A percentile compares a stretch with the other conserved stretches of the same genome.
Evolutionary conservation across 2,329 filamentous ascomycete genomes (phyloP).

Genomic region (Pseudogymnoascus sp.): DNA sequence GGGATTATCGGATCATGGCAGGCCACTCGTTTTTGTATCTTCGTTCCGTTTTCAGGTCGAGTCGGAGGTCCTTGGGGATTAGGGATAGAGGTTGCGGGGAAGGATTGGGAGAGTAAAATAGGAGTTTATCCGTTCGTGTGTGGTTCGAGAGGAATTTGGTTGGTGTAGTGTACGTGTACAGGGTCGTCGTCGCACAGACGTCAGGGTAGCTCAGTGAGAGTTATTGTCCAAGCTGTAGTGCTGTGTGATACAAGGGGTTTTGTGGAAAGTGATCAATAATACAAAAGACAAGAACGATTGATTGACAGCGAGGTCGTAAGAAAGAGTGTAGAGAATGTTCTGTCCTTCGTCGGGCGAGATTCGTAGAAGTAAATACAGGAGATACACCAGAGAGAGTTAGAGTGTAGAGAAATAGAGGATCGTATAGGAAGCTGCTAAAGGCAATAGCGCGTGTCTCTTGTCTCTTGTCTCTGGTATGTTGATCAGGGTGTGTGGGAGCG

Average conservation of each 20-base stretch:
- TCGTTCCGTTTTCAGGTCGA: not conserved
- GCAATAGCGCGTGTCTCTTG: not conserved
- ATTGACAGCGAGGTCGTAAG: not conserved
- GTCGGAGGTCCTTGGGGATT: not conserved
- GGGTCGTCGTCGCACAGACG: constrained; percentile 2
- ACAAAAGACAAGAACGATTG: not conserved
- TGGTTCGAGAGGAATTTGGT: not conserved
- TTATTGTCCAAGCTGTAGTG: not conserved
- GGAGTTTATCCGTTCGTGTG: not conserved
- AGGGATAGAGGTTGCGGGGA: not conserved
- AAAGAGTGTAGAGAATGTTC: not conserved
- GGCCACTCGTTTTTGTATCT: not conserved
- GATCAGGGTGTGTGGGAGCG: not conserved
- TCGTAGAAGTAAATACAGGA: not conserved
- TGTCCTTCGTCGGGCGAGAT: not conserved
- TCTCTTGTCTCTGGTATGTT: too few relatives aligned
- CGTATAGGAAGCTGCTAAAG: not conserved
- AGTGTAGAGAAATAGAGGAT: not conserved
- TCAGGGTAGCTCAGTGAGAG: not conserved
- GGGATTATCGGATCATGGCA: constrained; percentile 3
- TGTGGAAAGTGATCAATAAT: not conserved
- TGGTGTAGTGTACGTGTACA: not conserved
- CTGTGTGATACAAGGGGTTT: not conserved
- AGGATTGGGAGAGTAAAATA: not conserved
- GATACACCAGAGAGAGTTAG: not conserved